phyloP scores from a whole-genome alignment of 768 basidiomycete genomes.

The Auriscalpium microsporum region DNA sequence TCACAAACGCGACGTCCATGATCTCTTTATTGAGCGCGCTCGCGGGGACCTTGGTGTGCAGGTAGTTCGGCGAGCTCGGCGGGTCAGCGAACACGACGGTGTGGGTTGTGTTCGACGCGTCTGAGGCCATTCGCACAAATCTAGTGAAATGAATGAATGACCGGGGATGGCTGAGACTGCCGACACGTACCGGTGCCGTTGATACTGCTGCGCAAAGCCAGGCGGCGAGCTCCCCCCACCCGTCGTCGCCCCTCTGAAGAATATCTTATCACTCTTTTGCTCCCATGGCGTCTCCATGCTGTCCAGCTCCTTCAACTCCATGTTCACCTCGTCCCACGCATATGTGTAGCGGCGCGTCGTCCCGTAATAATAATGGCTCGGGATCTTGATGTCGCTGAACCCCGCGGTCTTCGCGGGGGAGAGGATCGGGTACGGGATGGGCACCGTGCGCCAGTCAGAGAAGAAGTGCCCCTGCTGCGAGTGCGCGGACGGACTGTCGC shows the following conservation, averaged over 20 bases:
- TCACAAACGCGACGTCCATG: conserved; percentile 86
- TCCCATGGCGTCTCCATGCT: conserved; percentile 86
- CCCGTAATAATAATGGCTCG: conserved; percentile 93
- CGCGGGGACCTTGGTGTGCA: conserved; percentile 53
- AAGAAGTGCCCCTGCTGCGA: conserved; percentile 93
- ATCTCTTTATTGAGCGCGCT: conserved; percentile 62
- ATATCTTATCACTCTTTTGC: conserved; percentile 75
- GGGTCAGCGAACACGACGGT: conserved; percentile 68
- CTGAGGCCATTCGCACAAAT: conserved; percentile 76
- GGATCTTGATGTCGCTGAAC: conserved; percentile 86
- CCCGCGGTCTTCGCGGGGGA: conserved; percentile 84
- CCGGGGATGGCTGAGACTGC: conserved; percentile 9
- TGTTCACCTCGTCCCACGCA: conserved; percentile 76
- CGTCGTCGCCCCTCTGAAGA: conserved; percentile 95
- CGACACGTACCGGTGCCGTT: conserved; percentile 63
- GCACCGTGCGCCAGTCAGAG: conserved; percentile 89
- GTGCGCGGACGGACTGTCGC: conserved; percentile 72
- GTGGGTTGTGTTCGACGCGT: conserved; percentile 38
- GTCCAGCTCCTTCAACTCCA: conserved; percentile 69
- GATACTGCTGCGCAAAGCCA: conserved; percentile 76
- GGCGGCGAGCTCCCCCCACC: conserved; percentile 86
- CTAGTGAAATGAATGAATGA: conserved; percentile 18
- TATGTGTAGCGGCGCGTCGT: conserved; percentile 80
- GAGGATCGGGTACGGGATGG: conserved; percentile 86
- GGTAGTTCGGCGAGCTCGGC: conserved; percentile 43